Conservation (phyloP, 2,329 filamentous ascomycete genomes). For the Tothia fuscella region DNA sequence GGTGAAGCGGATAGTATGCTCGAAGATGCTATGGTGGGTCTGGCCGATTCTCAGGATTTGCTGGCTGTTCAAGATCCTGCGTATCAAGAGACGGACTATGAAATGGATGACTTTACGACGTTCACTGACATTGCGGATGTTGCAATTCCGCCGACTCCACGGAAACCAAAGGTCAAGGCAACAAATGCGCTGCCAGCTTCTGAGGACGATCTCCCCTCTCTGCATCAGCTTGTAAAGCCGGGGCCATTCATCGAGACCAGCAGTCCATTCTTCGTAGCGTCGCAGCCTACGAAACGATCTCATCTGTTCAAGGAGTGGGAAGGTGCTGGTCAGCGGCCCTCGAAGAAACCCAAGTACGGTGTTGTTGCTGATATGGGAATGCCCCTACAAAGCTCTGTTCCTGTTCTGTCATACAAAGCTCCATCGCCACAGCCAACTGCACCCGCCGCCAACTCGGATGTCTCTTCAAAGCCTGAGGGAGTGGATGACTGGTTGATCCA, state of each 20-base stretch:
- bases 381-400: background rate
- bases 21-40: slow-evolving; percentile 21
- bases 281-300: background rate
- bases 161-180: background rate
- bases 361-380: background rate
- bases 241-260: background rate
- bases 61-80: background rate
- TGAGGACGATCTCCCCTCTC: background rate
- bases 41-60: slow-evolving; percentile 21
- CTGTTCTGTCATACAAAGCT: background rate
- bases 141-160: background rate
- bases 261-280: background rate
- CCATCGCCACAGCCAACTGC: slow-evolving; percentile 6
- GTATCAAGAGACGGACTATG: background rate
- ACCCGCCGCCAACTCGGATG: slow-evolving; percentile 3
- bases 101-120: background rate
- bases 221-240: background rate
- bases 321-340: background rate
- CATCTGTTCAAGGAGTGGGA: background rate
- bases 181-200: background rate
- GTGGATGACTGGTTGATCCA: slow-evolving; percentile 27
- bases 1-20: slow-evolving; percentile 21
- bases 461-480: slow-evolving; percentile 15
- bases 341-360: slow-evolving; percentile 1
- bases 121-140: background rate